Conservation (phyloP, 441 rosid species). For the Capsella rubella region DNA sequence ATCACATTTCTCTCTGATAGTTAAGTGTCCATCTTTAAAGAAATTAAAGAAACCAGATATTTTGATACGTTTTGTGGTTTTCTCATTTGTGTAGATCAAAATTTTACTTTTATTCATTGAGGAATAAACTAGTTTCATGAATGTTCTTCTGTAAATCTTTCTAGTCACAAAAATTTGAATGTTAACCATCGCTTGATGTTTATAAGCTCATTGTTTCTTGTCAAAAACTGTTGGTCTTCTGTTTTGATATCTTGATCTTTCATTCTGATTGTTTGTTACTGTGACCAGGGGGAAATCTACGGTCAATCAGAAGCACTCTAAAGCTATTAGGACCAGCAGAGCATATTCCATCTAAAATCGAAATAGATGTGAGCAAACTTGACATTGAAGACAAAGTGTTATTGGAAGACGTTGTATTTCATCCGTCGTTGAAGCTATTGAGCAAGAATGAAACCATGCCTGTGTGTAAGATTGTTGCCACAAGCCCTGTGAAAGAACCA, state of each 20-base stretch:
- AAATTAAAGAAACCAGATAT: background rate
- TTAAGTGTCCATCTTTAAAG: background rate
- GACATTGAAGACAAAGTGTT: slow-evolving; percentile 74
- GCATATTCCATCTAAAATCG: slow-evolving; percentile 79
- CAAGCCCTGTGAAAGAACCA: slow-evolving; percentile 45
- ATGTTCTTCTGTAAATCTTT: background rate
- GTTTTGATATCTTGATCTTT: background rate
- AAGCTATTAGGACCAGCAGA: slow-evolving; percentile 74
- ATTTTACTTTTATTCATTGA: background rate
- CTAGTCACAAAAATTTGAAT: background rate
- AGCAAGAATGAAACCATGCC: slow-evolving; percentile 76
- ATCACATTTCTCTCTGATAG: background rate
- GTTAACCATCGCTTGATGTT: background rate
- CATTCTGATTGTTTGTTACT: slow-evolving; percentile 3
- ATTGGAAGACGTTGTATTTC: slow-evolving; percentile 67
- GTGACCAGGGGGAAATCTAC: slow-evolving; percentile 64
- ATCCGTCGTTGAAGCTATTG: slow-evolving; percentile 76
- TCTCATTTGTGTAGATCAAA: background rate
- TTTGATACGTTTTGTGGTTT: slow-evolving; percentile 1
- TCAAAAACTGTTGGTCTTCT: background rate
- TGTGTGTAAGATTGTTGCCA: slow-evolving; percentile 72
- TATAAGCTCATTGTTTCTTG: background rate
- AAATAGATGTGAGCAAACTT: slow-evolving; percentile 82
- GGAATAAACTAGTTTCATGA: slow-evolving; percentile 6
- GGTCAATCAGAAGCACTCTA: slow-evolving; percentile 56